Conservation (phyloP, 1,139 yeast genomes). For the Blastobotrys persicus region DNA sequence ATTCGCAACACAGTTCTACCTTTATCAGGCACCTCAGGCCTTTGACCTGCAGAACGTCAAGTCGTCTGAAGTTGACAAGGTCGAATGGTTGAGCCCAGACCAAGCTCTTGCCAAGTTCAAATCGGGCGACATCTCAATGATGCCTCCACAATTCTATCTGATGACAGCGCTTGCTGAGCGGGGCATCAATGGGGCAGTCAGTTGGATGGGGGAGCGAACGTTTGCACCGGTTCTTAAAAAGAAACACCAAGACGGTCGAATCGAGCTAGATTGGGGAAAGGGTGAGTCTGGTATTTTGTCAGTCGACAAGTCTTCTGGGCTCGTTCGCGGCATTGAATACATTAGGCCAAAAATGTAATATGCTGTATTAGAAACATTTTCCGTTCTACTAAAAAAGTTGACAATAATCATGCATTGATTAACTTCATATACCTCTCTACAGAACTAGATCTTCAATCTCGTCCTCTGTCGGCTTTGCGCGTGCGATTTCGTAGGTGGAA, state of each 20-base stretch:
- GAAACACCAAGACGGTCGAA: conserved; percentile 25
- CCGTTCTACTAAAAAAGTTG: no score
- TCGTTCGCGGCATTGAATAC: conserved; percentile 24
- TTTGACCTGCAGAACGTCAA: conserved; percentile 19
- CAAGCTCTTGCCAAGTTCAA: conserved; percentile 28
- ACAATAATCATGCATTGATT: no score
- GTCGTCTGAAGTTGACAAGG: conserved; percentile 22
- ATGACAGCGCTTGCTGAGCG: conserved; percentile 24
- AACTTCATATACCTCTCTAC: no score
- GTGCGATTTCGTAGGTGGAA: not conserved
- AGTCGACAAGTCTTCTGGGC: conserved; percentile 21
- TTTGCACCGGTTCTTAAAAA: conserved; percentile 26
- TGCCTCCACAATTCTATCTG: conserved; percentile 38
- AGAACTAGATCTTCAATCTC: conserved; percentile 4
- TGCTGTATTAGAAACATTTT: no score
- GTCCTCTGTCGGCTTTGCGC: not conserved
- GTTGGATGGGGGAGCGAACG: conserved; percentile 22
- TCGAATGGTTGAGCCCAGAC: conserved; percentile 35
- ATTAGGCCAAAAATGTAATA: conserved; percentile 1
- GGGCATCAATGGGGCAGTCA: conserved; percentile 23
- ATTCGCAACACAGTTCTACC: conserved; percentile 33
- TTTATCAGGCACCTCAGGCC: conserved; percentile 25
- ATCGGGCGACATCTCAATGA: conserved; percentile 27
- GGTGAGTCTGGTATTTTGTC: conserved; percentile 32
- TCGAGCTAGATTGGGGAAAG: conserved; percentile 34